Base-by-base conservation (phyloP, 208 protist species). In the Leishmania mexicana region DNA sequence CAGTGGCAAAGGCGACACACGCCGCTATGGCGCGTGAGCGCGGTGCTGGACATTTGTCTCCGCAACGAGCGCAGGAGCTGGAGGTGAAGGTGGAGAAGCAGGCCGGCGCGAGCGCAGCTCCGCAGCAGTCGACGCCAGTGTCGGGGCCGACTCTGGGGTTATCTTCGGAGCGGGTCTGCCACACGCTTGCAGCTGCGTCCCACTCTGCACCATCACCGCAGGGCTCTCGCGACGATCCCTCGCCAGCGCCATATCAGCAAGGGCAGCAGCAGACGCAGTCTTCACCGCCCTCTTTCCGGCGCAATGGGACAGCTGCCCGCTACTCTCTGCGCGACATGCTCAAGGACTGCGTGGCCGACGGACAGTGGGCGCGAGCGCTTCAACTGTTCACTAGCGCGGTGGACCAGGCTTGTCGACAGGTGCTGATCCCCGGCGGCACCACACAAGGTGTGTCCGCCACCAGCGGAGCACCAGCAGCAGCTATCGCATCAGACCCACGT, bases 251-350 rank as follows among this genome's bases (percentile, higher is more conserved):
- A 51, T 28, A 13, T n/a, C 67, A 49, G 67, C 38, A 72, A 72
- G 15, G 0, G 28, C 38, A 21, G 40, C 4, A 31, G 35, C 51
- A 24, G 73, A 6, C 38, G 42, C 42, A 64, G n/a, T 17, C 15
- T n/a, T 21, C 57, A 71, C 24, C 6, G 31, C 45, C 1, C 17
- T 21, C 64, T 24, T 53, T 49, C 10, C 21, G 40, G 4, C 38
- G 53, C 1, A 11, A 58, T 31, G 35, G 54, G 13, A 2, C 58
- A 13, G n/a, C 2, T 11, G 35, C 13, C 21, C 85, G 88, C 11
- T 93, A 93, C 78, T 87, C 88, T 17, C 84, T 95, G 19, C 87
- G 87, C 65, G 94, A 95, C 68, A 75, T 83, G 24, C 81, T 97
- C 68, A 83, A 87, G 38, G 94, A 94, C 80, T 93, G 88, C 80